These are phyloP conservation scores for Talaromyces sp. DNA, from an alignment of 2,329 filamentous ascomycete species.

Conservation along the genomic window DNA sequence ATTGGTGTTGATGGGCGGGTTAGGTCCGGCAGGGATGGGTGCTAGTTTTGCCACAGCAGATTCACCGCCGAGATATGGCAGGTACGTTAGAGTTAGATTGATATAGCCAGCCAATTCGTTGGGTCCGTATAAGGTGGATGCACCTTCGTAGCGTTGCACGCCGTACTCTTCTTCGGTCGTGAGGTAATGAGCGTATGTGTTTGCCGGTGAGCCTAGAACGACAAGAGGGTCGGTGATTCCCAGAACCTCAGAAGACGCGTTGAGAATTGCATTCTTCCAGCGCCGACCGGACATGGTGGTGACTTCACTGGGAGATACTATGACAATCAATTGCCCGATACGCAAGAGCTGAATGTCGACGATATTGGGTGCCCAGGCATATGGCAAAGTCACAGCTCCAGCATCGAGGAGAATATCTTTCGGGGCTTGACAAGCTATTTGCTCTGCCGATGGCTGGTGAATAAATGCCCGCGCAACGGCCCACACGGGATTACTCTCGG, in stretches of 20 bases:
- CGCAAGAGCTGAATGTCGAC: constrained; percentile 84
- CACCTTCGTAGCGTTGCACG: constrained; percentile 91
- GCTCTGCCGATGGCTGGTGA: constrained; percentile 65
- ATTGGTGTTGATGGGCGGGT: constrained; percentile 74
- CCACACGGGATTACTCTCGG: constrained; percentile 74
- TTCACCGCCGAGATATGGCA: constrained; percentile 61
- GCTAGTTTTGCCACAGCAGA: constrained; percentile 35
- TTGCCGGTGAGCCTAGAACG: constrained; percentile 82
- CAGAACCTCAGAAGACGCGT: constrained; percentile 51
- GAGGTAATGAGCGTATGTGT: constrained; percentile 84
- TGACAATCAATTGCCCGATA: constrained; percentile 77
- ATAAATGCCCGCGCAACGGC: constrained; percentile 68
- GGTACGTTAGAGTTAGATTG: constrained; percentile 72
- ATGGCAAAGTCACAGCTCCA: constrained; percentile 72
- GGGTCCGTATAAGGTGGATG: constrained; percentile 81
- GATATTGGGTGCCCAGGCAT: constrained; percentile 86
- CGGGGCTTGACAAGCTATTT: constrained; percentile 70
- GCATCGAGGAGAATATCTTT: constrained; percentile 89
- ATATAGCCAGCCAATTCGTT: constrained; percentile 83
- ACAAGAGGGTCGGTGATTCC: constrained; percentile 62
- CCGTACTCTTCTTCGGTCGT: constrained; percentile 75
- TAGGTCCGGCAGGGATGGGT: constrained; percentile 53
- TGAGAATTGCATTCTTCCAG: constrained; percentile 70
- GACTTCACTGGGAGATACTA: constrained; percentile 81
- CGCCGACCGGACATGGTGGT: constrained; percentile 89